These are phyloP conservation scores for Fusarium albosuccineum DNA, from an alignment of 2,329 filamentous ascomycete species.

Conservation along the genomic window DNA sequence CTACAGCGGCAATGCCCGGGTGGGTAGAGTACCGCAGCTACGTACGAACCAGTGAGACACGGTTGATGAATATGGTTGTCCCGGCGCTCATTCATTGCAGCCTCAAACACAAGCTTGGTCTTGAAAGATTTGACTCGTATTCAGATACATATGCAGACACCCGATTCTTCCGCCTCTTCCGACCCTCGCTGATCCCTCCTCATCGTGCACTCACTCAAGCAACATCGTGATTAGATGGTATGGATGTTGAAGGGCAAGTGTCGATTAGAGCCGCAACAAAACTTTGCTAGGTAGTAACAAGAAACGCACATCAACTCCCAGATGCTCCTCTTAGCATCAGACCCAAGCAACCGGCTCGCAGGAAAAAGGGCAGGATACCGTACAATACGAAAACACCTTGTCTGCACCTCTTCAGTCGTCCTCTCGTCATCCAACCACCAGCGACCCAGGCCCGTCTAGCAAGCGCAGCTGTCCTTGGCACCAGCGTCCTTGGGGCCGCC, in stretches of 20 bases:
- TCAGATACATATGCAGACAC: neutral
- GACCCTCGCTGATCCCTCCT: neutral
- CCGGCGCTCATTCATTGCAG: neutral
- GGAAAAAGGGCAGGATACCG: constrained; percentile 45
- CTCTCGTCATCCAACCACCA: constrained; percentile 16
- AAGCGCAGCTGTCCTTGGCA: constrained; percentile 93
- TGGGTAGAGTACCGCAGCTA: no score
- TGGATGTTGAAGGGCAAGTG: constrained; percentile 14
- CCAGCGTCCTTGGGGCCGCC: constrained; percentile 78
- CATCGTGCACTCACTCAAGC: neutral
- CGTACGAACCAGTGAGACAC: no score
- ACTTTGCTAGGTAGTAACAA: constrained; percentile 40
- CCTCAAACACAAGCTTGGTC: neutral
- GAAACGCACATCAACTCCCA: constrained; percentile 46
- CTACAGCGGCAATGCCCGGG: no score
- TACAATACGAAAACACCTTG: constrained; percentile 42
- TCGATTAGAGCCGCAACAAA: constrained; percentile 33
- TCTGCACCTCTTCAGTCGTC: constrained; percentile 26
- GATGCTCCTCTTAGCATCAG: constrained; percentile 46
- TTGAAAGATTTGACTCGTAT: neutral
- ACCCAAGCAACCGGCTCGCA: constrained; percentile 45
- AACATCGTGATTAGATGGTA: constrained; percentile 11
- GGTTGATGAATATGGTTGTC: no score
- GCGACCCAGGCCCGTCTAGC: constrained; percentile 61
- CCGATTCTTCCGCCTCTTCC: neutral